A percentile compares a stretch with the other conserved stretches of the same genome.
These are phyloP conservation scores for Syzygium grande DNA, from an alignment of 345 rosid genomes.

Conservation along the genomic window DNA sequence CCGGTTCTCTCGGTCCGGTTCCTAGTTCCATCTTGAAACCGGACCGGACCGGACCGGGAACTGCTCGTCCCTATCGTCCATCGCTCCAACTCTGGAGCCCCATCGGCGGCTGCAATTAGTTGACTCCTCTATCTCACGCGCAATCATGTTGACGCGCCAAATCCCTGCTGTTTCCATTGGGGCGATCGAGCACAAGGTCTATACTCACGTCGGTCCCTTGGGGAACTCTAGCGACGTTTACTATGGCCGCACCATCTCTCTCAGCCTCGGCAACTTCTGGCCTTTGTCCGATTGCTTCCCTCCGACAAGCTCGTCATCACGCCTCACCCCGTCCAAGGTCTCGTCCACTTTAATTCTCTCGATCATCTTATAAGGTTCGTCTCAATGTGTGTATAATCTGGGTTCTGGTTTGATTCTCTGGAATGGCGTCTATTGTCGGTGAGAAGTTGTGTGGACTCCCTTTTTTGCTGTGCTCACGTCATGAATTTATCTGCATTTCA, in stretches of 20 bases:
- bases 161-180: neutral
- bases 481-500: neutral
- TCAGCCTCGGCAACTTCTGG: constrained; percentile 60
- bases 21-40: too few relatives aligned
- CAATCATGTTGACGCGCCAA: too few relatives aligned
- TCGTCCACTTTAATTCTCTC: constrained; percentile 55
- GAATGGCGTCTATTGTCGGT: neutral
- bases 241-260: constrained; percentile 55
- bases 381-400: neutral
- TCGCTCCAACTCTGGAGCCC: too few relatives aligned
- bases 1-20: too few relatives aligned
- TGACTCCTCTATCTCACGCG: too few relatives aligned
- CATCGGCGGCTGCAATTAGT: too few relatives aligned
- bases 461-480: neutral
- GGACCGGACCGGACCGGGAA: too few relatives aligned
- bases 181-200: constrained; percentile 37
- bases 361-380: constrained; percentile 36
- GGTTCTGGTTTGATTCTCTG: neutral
- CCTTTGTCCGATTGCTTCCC: too few relatives aligned
- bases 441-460: neutral
- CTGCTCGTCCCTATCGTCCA: too few relatives aligned
- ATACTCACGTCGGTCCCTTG: constrained; percentile 49
- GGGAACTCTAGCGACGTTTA: constrained; percentile 80
- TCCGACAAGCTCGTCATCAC: constrained; percentile 43
- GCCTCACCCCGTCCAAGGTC: constrained; percentile 64